Evolutionary conservation across 441 rosid genomes (phyloP), one percentile per base, ranked within the genome.

Genomic region (Euphorbia schlechtendalii): DNA sequence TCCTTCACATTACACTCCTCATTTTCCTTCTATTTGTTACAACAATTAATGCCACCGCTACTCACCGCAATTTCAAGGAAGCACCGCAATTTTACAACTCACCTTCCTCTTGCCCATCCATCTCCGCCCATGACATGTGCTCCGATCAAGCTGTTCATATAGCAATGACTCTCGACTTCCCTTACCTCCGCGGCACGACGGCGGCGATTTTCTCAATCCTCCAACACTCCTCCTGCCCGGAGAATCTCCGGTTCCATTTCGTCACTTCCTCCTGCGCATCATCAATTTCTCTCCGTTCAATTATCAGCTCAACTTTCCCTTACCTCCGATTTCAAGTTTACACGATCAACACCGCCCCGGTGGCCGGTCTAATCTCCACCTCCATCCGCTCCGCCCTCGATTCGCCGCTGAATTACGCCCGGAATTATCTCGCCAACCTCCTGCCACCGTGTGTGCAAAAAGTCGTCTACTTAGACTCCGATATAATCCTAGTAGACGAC

Each of bases 171-270:
- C 86, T 90, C 2, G 97, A 88, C 74, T 53, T 78, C 0, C 81
- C 89, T 66, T 92, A 90, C 78, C 79, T 92, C 74, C 97, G 97
- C 0, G 98, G 98, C 36, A 90, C 98, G 41, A 76, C 90, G 89
- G 96, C 96, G 0, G 98, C 90, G n/a, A 80, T 89, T 58, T 86
- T 89, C 61, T 92, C 96, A 1, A 85, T 85, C n/a, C 83, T 92
- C 56, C 97, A 90, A 55, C 98, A 92, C 78, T 82, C 98, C 17
- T 82, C 94, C 13, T 92, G 97, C 45, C 98, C 98, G 0, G 86
- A 92, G 49, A 86, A 83, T 77, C 71, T 85, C 12, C 83, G 81
- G 8, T 90, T 92, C 83, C 98, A 92, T 68, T 92, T 92, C 78
- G 84, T 86, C 3, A 80, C 90, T 54, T 82, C 96, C 4, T 77